Percentiles rank a stretch among this genome's conserved stretches.
Evolutionary conservation across 1,284 basidiomycete species (phyloP).

Genomic region (Naganishia liquefaciens): DNA sequence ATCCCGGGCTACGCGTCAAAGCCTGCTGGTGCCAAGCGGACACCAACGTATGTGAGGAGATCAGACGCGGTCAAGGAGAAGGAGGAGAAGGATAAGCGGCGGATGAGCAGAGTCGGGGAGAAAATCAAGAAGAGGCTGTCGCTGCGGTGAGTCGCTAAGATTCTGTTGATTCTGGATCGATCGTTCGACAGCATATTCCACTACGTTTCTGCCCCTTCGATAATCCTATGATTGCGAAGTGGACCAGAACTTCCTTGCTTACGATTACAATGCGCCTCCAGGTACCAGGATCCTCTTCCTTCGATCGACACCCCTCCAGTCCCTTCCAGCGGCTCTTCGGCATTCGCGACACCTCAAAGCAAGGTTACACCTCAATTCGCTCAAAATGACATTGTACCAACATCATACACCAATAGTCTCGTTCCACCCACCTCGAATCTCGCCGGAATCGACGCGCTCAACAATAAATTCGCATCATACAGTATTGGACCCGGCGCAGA

Average conservation of each 20-base stretch:
- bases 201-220: neutral
- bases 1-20: conserved; percentile 3
- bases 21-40: conserved; percentile 8
- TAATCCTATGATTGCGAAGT: too few species aligned
- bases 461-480: conserved; percentile 15
- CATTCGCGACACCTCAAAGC: conserved; percentile 2
- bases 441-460: conserved; percentile 7
- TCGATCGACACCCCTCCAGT: conserved; percentile 12
- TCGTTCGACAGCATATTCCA: neutral
- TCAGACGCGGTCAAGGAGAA: conserved; percentile 12
- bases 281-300: conserved; percentile 8
- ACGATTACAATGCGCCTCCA: neutral
- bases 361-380: conserved; percentile 2
- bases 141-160: conserved; percentile 62
- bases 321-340: conserved; percentile 5
- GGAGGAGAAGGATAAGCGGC: conserved; percentile 28
- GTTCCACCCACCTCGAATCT: conserved; percentile 4
- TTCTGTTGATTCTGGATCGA: neutral
- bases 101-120: conserved; percentile 78
- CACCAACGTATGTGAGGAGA: conserved; percentile 29
- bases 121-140: conserved; percentile 92
- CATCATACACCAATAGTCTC: neutral
- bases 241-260: too few species aligned
- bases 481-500: conserved; percentile 1
- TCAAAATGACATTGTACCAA: conserved; percentile 2